Conservation (phyloP, 192 early-diverging fungal species). For the Coemansia sp. region DNA sequence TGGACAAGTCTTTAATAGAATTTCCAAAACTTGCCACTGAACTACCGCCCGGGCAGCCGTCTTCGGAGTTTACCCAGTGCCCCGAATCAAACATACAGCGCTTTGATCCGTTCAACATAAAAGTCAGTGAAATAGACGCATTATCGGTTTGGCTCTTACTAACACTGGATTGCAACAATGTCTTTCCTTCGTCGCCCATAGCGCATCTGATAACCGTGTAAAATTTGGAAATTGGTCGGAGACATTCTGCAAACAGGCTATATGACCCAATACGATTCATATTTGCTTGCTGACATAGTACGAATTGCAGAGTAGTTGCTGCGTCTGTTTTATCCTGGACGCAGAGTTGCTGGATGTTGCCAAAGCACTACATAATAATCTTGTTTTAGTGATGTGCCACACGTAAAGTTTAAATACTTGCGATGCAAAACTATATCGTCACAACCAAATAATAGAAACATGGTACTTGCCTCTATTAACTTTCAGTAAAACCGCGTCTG, state of each 20-base stretch:
- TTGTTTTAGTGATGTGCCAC: not conserved
- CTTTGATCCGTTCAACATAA: constrained; percentile 33
- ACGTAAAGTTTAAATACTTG: not conserved
- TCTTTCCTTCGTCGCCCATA: constrained; percentile 29
- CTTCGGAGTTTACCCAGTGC: constrained; percentile 37
- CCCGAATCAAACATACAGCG: constrained; percentile 44
- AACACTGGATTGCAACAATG: constrained; percentile 28
- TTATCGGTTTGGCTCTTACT: constrained; percentile 6
- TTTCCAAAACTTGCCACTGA: constrained; percentile 32
- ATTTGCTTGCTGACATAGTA: constrained; percentile 36
- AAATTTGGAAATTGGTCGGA: constrained; percentile 19
- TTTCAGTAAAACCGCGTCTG: not conserved
- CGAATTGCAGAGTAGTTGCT: constrained; percentile 33
- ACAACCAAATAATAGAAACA: not conserved
- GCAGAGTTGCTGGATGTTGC: constrained; percentile 51
- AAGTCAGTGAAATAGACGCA: constrained; percentile 31
- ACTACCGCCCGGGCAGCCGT: constrained; percentile 43
- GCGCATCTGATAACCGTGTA: constrained; percentile 20
- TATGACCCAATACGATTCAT: constrained; percentile 35
- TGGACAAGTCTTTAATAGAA: constrained; percentile 15
- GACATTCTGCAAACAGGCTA: constrained; percentile 30
- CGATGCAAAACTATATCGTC: not conserved
- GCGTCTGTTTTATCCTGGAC: constrained; percentile 41
- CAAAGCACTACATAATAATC: constrained; percentile 35
- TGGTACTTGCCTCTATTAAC: constrained; percentile 15